Evolutionary conservation across 345 rosid genomes (phyloP).

Genomic region (Mangifera indica): DNA sequence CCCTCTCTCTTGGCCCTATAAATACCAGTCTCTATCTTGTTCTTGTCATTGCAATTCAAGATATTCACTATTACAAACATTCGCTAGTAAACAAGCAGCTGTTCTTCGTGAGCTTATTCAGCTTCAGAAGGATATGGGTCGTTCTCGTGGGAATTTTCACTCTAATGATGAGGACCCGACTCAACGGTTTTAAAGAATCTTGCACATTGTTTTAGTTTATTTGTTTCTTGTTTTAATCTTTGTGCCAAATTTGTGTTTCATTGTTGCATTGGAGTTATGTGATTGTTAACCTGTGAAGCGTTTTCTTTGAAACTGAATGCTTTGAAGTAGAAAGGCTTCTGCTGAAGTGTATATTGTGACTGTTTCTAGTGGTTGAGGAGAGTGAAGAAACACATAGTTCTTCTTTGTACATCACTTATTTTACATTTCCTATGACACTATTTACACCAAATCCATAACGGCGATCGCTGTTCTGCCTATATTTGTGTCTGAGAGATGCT

Average conservation of each 20-base stretch:
- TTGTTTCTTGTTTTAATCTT: background rate
- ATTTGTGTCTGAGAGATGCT: background rate
- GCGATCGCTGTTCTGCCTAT: no score
- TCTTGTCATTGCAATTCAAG: background rate
- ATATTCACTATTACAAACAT: background rate
- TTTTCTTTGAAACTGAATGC: no score
- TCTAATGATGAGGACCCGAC: constrained; percentile 87
- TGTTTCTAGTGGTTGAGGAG: background rate
- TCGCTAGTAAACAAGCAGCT: constrained; percentile 7
- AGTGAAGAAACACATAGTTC: background rate
- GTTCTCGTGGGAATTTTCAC: constrained; percentile 91
- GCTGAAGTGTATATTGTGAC: background rate
- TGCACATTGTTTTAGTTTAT: background rate
- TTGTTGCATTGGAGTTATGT: constrained; percentile 2
- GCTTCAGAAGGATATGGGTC: constrained; percentile 61
- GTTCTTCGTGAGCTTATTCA: constrained; percentile 17
- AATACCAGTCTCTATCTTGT: background rate
- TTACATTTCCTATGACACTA: no score
- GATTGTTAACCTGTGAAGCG: background rate
- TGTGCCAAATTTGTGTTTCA: background rate
- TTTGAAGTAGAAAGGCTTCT: background rate
- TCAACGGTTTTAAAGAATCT: constrained; percentile 53
- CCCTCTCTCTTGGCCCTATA: background rate
- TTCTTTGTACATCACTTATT: background rate
- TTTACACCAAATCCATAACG: no score